Percentiles rank a stretch among this genome's conserved stretches.
Evolutionary conservation across 768 basidiomycete species (phyloP).

Genomic region (Tylopilus subfusipes): DNA sequence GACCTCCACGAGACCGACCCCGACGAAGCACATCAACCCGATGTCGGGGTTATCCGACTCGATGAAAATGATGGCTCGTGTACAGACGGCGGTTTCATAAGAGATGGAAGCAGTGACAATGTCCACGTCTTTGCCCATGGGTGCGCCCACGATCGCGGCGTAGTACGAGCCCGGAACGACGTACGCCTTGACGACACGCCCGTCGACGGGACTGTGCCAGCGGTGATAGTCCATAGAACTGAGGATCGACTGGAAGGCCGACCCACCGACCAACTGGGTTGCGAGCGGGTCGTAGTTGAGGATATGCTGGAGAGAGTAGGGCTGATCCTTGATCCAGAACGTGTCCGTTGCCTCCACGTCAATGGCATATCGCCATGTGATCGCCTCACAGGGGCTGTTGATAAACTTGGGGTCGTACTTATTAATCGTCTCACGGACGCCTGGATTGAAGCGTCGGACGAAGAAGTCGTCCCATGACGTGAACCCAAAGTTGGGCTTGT

Average conservation of each 20-base stretch:
- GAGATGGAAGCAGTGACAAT: neutral
- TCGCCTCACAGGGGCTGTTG: slow-evolving; percentile 52
- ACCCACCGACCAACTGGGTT: slow-evolving; percentile 45
- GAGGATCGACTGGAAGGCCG: slow-evolving; percentile 57
- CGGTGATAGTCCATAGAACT: slow-evolving; percentile 55
- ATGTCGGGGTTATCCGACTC: slow-evolving; percentile 50
- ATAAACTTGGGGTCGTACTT: slow-evolving; percentile 38
- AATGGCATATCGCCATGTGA: slow-evolving; percentile 38
- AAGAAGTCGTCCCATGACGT: slow-evolving; percentile 57
- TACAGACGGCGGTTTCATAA: slow-evolving; percentile 8
- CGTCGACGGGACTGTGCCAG: slow-evolving; percentile 59
- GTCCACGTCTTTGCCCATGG: slow-evolving; percentile 18
- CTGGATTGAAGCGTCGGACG: slow-evolving; percentile 25
- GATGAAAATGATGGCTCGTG: slow-evolving; percentile 58
- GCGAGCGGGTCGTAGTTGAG: slow-evolving; percentile 42
- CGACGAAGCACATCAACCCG: slow-evolving; percentile 58
- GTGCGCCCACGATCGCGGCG: slow-evolving; percentile 31
- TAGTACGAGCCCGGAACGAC: slow-evolving; percentile 52
- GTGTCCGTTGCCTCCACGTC: slow-evolving; percentile 40
- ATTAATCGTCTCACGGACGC: neutral
- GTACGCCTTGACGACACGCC: slow-evolving; percentile 39
- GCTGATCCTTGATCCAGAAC: slow-evolving; percentile 62
- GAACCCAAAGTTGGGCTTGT: slow-evolving; percentile 40
- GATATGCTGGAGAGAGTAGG: slow-evolving; percentile 57
- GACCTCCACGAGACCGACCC: slow-evolving; percentile 59